phyloP scores from a whole-genome alignment of 116 monocot genomes.

The Zostera marina region DNA sequence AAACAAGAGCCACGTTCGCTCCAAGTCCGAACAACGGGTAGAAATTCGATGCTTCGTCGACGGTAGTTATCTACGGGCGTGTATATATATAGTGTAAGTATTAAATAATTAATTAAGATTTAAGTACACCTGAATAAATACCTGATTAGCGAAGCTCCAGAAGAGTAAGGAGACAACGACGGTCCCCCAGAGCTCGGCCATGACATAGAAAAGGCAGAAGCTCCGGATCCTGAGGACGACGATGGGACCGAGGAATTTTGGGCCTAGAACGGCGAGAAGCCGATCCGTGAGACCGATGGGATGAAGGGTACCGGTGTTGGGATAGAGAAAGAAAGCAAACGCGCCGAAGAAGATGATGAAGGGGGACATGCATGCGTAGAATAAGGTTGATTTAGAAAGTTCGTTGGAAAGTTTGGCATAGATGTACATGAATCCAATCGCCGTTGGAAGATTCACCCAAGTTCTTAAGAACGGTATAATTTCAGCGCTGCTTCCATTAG shows the following conservation, averaged over 20 bases:
- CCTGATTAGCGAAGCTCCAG: conserved; percentile 99
- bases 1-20: conserved; percentile 83
- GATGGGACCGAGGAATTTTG: conserved; percentile 65
- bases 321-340: conserved; percentile 64
- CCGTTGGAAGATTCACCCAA: conserved; percentile 90
- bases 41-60: conserved; percentile 93
- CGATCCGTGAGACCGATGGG: conserved; percentile 61
- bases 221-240: conserved; percentile 87
- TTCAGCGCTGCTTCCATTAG: conserved; percentile 85
- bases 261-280: conserved; percentile 48
- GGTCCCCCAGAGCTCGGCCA: conserved; percentile 99
- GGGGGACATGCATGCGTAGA: conserved; percentile 66
- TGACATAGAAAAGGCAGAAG: conserved; percentile 90
- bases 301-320: conserved; percentile 44
- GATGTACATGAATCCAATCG: conserved; percentile 75
- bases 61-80: conserved; percentile 79
- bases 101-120: no score
- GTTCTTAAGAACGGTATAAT: conserved; percentile 91
- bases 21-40: conserved; percentile 93
- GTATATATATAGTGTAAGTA: no score
- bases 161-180: conserved; percentile 96
- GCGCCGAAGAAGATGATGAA: conserved; percentile 79
- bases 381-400: conserved; percentile 76
- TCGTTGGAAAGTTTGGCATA: conserved; percentile 77
- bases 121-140: no score